Conservation (phyloP, 2,329 filamentous ascomycete species). For the Colletotrichum lini region DNA sequence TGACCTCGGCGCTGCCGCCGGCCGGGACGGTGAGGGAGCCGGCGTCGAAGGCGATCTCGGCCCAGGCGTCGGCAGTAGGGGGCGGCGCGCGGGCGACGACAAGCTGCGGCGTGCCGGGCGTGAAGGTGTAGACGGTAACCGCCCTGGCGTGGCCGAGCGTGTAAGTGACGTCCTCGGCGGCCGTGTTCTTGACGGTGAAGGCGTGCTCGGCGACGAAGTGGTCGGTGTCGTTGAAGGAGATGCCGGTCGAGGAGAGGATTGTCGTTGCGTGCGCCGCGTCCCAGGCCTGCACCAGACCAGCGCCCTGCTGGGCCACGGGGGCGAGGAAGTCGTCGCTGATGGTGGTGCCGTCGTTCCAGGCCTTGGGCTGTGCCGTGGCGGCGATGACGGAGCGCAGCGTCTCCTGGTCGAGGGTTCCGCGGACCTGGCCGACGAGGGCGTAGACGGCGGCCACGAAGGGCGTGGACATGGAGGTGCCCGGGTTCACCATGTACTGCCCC, state of each 20-base stretch:
- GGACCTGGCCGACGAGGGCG: slow-evolving; percentile 50
- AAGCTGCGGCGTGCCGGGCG: slow-evolving; percentile 26
- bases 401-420: slow-evolving; percentile 47
- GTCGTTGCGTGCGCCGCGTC: slow-evolving; percentile 57
- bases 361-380: slow-evolving; percentile 49
- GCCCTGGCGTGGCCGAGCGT: slow-evolving; percentile 54
- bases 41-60: slow-evolving; percentile 42
- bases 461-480: slow-evolving; percentile 69
- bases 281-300: slow-evolving; percentile 58
- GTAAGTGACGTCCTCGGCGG: slow-evolving; percentile 53
- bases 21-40: slow-evolving; percentile 49
- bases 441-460: slow-evolving; percentile 61
- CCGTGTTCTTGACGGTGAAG: slow-evolving; percentile 59
- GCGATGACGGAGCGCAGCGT: slow-evolving; percentile 48
- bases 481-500: slow-evolving; percentile 62
- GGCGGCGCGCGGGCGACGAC: slow-evolving; percentile 41
- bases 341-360: slow-evolving; percentile 49
- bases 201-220: slow-evolving; percentile 52
- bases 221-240: slow-evolving; percentile 62
- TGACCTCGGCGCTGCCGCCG: slow-evolving; percentile 46
- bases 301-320: slow-evolving; percentile 60
- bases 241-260: slow-evolving; percentile 53
- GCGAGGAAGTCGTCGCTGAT: slow-evolving; percentile 40
- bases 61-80: slow-evolving; percentile 38
- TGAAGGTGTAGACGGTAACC: slow-evolving; percentile 56